Evolutionary conservation across 2,329 filamentous ascomycete genomes (phyloP).

Genomic region (Lasiodiplodia hormozganensis): DNA sequence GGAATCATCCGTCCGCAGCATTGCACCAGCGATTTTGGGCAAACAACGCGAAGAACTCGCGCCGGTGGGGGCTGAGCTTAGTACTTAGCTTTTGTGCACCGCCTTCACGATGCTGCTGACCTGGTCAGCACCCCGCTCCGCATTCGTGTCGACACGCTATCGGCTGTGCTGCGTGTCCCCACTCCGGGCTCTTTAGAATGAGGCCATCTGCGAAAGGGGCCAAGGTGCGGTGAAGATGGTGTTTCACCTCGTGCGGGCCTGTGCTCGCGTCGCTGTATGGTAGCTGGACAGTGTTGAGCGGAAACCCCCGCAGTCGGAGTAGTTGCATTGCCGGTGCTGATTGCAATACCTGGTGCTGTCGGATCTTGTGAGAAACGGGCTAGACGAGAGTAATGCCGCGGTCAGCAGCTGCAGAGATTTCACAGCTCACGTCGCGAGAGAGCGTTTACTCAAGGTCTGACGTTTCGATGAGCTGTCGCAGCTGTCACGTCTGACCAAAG

Average conservation of each 20-base stretch:
- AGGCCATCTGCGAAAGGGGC: constrained; percentile 16
- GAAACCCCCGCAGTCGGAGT: not conserved
- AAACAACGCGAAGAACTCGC: not conserved
- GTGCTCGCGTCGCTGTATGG: not conserved
- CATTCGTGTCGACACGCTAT: constrained; percentile 11
- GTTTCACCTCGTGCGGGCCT: constrained; percentile 7
- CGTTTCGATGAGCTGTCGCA: not conserved
- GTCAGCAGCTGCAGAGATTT: not conserved
- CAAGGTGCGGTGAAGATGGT: constrained; percentile 23
- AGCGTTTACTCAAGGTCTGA: not conserved
- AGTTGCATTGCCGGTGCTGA: not conserved
- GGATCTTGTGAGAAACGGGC: not conserved
- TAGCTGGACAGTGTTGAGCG: not conserved
- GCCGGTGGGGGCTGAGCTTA: constrained; percentile 3
- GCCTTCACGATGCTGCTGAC: not conserved
- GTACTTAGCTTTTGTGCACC: not conserved
- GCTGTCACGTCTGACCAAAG: not conserved
- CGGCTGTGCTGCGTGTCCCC: constrained; percentile 10
- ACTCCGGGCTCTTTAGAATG: not conserved
- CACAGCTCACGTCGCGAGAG: not conserved
- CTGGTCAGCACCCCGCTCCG: not conserved
- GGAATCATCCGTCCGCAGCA: not conserved
- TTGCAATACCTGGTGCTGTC: not conserved
- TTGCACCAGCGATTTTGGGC: not conserved
- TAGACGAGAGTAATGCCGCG: not conserved